These are phyloP conservation scores for Hyaloscypha variabilis DNA, from an alignment of 495 filamentous ascomycete genomes.

Conservation along the genomic window DNA sequence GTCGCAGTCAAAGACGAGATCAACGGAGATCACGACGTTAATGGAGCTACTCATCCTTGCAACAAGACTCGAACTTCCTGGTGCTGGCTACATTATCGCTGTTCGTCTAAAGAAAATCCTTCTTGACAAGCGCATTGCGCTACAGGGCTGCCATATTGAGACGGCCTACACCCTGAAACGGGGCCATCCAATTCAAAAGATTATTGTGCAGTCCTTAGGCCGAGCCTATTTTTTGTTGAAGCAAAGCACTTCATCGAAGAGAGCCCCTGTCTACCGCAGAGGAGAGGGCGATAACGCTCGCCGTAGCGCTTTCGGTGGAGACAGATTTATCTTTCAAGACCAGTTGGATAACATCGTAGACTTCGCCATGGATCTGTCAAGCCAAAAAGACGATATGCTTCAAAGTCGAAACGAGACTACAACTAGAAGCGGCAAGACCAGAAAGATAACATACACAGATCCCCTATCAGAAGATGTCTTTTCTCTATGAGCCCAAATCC, in stretches of 20 bases:
- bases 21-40: background rate
- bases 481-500: background rate
- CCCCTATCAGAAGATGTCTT: background rate
- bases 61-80: background rate
- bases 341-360: constrained; percentile 5
- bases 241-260: background rate
- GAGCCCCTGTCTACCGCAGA: background rate
- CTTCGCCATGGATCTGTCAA: constrained; percentile 3
- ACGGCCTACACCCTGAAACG: background rate
- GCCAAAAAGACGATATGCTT: background rate
- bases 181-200: constrained; percentile 7
- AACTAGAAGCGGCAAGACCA: background rate
- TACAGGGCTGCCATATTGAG: background rate
- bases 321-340: background rate
- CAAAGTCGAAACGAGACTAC: background rate
- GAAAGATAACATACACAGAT: constrained; percentile 1
- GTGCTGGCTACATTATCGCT: background rate
- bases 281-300: constrained; percentile 5
- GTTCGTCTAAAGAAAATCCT: background rate
- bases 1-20: background rate
- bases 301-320: background rate
- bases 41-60: background rate
- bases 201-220: constrained; percentile 7
- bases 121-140: background rate
- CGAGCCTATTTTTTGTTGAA: background rate